phyloP scores from a whole-genome alignment of 1,139 yeast species.

The Zygosaccharomyces sapae region DNA sequence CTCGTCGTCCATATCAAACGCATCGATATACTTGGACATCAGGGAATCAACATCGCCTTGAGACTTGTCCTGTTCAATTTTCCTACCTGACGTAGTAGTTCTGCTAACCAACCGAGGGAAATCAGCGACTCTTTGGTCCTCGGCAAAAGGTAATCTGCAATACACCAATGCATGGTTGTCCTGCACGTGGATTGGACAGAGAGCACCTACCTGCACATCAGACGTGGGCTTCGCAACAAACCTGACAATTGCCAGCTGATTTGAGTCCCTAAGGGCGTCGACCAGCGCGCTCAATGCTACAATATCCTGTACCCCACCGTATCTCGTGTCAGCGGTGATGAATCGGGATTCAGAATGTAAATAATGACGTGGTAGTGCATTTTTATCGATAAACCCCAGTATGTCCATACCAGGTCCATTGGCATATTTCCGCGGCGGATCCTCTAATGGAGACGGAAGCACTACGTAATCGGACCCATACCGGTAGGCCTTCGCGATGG shows the following conservation, averaged over 20 bases:
- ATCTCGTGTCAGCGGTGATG: slow-evolving; percentile 45
- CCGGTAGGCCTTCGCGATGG: slow-evolving; percentile 51
- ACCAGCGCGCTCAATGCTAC: slow-evolving; percentile 52
- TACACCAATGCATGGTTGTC: slow-evolving; percentile 37
- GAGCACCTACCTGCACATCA: slow-evolving; percentile 54
- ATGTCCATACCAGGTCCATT: slow-evolving; percentile 56
- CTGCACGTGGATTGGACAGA: slow-evolving; percentile 48
- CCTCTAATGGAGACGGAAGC: slow-evolving; percentile 44
- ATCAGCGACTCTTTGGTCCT: slow-evolving; percentile 64
- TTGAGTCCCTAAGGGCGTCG: slow-evolving; percentile 47
- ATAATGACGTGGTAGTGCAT: slow-evolving; percentile 53
- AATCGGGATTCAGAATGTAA: slow-evolving; percentile 56
- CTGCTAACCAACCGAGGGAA: slow-evolving; percentile 51
- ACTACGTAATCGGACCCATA: slow-evolving; percentile 65
- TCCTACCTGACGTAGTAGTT: slow-evolving; percentile 37
- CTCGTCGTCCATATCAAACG: slow-evolving; percentile 24
- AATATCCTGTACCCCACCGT: slow-evolving; percentile 40
- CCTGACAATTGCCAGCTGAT: slow-evolving; percentile 57
- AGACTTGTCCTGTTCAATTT: slow-evolving; percentile 19
- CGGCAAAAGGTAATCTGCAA: slow-evolving; percentile 65
- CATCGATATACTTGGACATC: slow-evolving; percentile 28
- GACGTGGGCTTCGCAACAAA: slow-evolving; percentile 49
- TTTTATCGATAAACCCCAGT: slow-evolving; percentile 52
- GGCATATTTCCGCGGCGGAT: slow-evolving; percentile 40
- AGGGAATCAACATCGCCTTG: slow-evolving; percentile 20